A percentile compares a stretch with the other conserved stretches of the same genome.
Conservation (phyloP, 2,329 filamentous ascomycete genomes). For the Karstenula rhodostoma region DNA sequence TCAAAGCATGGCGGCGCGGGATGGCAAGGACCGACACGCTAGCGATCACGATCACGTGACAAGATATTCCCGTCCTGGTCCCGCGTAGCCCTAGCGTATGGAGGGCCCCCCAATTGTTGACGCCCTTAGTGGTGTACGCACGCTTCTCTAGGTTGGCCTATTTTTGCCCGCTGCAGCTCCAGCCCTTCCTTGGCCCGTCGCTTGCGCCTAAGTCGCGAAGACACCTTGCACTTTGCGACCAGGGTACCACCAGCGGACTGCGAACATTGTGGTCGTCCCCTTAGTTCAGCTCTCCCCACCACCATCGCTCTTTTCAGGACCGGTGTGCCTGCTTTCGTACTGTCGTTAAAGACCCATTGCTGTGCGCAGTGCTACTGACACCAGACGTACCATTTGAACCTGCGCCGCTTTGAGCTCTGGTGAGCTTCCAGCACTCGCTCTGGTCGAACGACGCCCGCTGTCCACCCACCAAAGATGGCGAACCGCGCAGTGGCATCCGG, state of each 20-base stretch:
- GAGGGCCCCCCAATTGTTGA: neutral
- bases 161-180: slow-evolving; percentile 20
- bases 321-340: slow-evolving; percentile 41
- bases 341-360: slow-evolving; percentile 40
- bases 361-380: slow-evolving; percentile 7
- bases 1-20: slow-evolving; percentile 1
- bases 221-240: slow-evolving; percentile 44
- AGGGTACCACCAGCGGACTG: slow-evolving; percentile 34
- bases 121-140: neutral
- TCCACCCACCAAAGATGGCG: slow-evolving; percentile 36
- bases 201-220: slow-evolving; percentile 17
- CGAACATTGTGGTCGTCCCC: slow-evolving; percentile 19
- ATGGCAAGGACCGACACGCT: neutral
- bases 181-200: slow-evolving; percentile 26
- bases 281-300: slow-evolving; percentile 23
- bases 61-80: neutral
- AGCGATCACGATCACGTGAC: neutral
- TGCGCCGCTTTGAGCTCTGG: slow-evolving; percentile 15
- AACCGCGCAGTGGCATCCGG: slow-evolving; percentile 38
- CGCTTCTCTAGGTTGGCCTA: slow-evolving; percentile 22
- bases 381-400: neutral
- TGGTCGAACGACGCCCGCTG: slow-evolving; percentile 29
- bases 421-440: slow-evolving; percentile 25
- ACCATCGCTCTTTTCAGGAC: slow-evolving; percentile 31
- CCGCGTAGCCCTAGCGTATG: neutral